Percentiles rank a stretch among this genome's conserved stretches.
phyloP scores from a whole-genome alignment of 441 rosid species.

The Isatis lusitanica region DNA sequence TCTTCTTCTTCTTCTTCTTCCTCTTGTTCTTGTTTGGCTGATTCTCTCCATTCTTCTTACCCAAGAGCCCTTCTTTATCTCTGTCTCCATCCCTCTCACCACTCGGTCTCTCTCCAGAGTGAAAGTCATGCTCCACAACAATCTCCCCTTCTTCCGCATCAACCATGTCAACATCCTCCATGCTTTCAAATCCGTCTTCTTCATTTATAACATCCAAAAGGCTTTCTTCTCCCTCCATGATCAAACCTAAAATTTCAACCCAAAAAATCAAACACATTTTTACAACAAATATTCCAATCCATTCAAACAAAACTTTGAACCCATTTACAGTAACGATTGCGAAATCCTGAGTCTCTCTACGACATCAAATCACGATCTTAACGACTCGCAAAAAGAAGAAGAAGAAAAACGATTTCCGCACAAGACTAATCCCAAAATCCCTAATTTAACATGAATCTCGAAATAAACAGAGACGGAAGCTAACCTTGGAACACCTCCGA shows the following conservation, averaged over 20 bases:
- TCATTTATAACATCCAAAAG: conserved; percentile 55
- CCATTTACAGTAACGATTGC: neutral
- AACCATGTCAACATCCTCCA: conserved; percentile 75
- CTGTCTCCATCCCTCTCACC: conserved; percentile 25
- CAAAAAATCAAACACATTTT: conserved; percentile 9
- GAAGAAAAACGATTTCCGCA: neutral
- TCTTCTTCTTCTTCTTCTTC: conserved; percentile 58
- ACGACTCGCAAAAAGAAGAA: neutral
- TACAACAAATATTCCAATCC: neutral
- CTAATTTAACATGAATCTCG: neutral
- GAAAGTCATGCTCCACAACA: conserved; percentile 33
- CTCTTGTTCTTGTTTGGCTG: conserved; percentile 37
- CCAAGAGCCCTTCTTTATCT: conserved; percentile 38
- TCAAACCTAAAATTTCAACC: conserved; percentile 3
- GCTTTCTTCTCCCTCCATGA: conserved; percentile 66
- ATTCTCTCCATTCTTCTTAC: conserved; percentile 29
- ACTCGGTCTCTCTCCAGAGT: conserved; percentile 27
- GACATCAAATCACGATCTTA: neutral
- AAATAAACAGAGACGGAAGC: neutral
- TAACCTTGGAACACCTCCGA: neutral
- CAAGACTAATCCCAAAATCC: neutral
- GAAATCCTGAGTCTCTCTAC: neutral
- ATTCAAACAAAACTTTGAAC: neutral
- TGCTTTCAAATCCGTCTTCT: conserved; percentile 44
- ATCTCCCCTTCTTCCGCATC: conserved; percentile 90